phyloP scores from a whole-genome alignment of 352 stramenopile species.

The Globisporangium recalcitrans region DNA sequence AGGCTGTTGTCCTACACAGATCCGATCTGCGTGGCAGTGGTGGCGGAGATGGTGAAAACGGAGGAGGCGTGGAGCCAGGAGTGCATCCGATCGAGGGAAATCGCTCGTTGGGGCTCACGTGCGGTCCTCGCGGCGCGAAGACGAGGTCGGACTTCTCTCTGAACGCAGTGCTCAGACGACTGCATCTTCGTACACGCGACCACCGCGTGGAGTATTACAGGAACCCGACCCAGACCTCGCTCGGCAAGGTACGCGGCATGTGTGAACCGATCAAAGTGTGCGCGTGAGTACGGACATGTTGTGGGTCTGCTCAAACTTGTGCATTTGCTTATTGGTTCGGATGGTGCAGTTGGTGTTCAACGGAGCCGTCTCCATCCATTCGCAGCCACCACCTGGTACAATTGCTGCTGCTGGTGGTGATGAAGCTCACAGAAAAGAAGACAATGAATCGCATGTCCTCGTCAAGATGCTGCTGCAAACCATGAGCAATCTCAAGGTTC shows the following conservation, averaged over 20 bases:
- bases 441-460: not conserved
- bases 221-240: slow-evolving; percentile 26
- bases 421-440: not conserved
- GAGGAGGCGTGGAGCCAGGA: not conserved
- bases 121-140: not conserved
- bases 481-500: slow-evolving; percentile 26
- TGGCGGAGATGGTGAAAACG: not conserved
- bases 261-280: no score
- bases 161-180: not conserved
- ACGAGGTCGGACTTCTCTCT: not conserved
- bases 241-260: slow-evolving; percentile 30
- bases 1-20: no score
- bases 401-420: not conserved
- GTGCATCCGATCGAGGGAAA: not conserved
- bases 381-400: no score
- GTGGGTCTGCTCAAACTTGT: not conserved
- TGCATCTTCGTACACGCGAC: not conserved
- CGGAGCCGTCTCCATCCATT: slow-evolving; percentile 17
- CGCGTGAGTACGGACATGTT: not conserved
- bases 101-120: not conserved
- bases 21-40: no score
- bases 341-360: slow-evolving; percentile 34
- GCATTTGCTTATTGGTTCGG: not conserved
- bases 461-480: slow-evolving; percentile 33
- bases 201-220: slow-evolving; percentile 4